These are phyloP conservation scores for Pezicula rhizophila DNA, from an alignment of 2,329 filamentous ascomycete species.

Conservation along the genomic window DNA sequence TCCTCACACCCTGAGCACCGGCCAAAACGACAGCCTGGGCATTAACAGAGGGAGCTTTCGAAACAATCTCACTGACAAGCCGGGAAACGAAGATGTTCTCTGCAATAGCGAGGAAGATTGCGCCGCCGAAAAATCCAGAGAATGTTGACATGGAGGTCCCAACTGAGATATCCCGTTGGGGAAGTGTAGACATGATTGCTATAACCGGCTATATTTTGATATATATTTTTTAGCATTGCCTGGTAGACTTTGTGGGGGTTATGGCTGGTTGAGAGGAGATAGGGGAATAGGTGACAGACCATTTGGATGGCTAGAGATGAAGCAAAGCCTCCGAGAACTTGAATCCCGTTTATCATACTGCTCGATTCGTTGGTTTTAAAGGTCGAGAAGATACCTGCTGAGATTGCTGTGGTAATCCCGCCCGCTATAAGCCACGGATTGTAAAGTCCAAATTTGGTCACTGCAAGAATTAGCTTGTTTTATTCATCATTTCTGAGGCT, in stretches of 20 bases:
- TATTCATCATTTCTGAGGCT: not conserved
- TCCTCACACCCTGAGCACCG: constrained; percentile 33
- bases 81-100: constrained; percentile 37
- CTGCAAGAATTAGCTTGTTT: constrained; percentile 13
- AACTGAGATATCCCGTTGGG: constrained; percentile 43
- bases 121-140: constrained; percentile 49
- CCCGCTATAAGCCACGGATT: constrained; percentile 15
- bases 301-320: constrained; percentile 18
- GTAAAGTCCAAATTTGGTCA: constrained; percentile 22
- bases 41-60: constrained; percentile 26
- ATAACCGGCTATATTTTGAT: constrained; percentile 33
- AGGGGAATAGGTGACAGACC: constrained; percentile 4
- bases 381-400: constrained; percentile 11
- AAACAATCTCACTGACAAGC: constrained; percentile 14
- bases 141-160: constrained; percentile 50
- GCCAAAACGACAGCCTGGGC: constrained; percentile 30
- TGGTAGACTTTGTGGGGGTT: constrained; percentile 9
- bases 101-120: constrained; percentile 50
- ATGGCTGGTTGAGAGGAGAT: not conserved
- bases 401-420: constrained; percentile 4
- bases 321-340: constrained; percentile 46
- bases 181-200: constrained; percentile 40
- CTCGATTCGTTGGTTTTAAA: constrained; percentile 9
- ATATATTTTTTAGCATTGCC: too few species aligned
- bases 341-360: constrained; percentile 14